Evolutionary conservation across 2,329 filamentous ascomycete species (phyloP), one percentile per base, ranked within the genome.

Genomic region (Pestalotiopsis sp.): DNA sequence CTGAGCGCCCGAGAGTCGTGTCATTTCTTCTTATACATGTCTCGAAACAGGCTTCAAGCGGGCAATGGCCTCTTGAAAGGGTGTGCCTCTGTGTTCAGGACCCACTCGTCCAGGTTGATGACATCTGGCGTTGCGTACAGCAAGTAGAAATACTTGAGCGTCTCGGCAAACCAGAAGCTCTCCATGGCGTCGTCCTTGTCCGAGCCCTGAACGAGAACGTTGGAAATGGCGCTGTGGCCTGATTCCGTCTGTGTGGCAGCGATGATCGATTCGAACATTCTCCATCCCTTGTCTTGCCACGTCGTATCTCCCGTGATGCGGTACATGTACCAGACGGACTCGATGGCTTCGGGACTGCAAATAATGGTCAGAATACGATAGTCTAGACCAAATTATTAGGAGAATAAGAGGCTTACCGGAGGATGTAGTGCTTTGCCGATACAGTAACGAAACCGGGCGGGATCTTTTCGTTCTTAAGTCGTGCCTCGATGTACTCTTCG

Each of bases 101-200:
- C 89, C 84, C 86, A 91, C 65, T 91, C 88, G 76, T 92, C 90
- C 67, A 92, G 79, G 74, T 86, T 91, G 55, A 92, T 81, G n/a
- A 91, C 80, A 64, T 85, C 83, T 0, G 91, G 90, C 67, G 89
- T 79, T 30, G 62, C 64, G 40, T 92, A 97, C 63, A 97, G 84
- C 67, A 97, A 79, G 77, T 94, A 97, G 72, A 96, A 97, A 76
- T 97, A 97, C 83, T 97, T 98, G 73, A 97, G 82, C 55, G 94
- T 97, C 84, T 97, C 94, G 3, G 92, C 92, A 69, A 94, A 84
- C 93, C 94, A 97, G 79, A 97, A 97, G 75, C 92, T 94, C 81
- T 97, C 92, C 92, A 95, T 94, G 72, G 84, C 83, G 77, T 94
- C 88, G 52, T 79, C 76, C 66, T 84, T 81, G 10, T 73, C 74